Percentiles rank a stretch among this genome's conserved stretches.
Conservation (phyloP, 2,329 filamentous ascomycete genomes). For the Aspergillus sojae region DNA sequence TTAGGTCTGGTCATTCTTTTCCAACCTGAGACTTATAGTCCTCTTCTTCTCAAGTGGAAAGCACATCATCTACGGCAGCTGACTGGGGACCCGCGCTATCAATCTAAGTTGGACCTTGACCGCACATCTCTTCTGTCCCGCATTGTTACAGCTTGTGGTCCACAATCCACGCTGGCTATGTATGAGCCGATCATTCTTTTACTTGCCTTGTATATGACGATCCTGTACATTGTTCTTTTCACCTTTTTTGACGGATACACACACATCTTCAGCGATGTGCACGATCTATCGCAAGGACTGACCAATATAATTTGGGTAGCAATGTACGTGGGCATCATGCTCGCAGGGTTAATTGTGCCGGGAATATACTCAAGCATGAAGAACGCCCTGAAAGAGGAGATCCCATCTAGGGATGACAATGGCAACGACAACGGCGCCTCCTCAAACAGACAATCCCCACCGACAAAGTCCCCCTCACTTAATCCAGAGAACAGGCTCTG, state of each 20-base stretch:
- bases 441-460: no score
- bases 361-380: constrained; percentile 44
- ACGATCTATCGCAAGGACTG: constrained; percentile 49
- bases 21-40: constrained; percentile 55
- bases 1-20: constrained; percentile 44
- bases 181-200: constrained; percentile 42
- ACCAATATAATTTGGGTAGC: constrained; percentile 52
- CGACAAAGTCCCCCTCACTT: no score
- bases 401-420: background rate
- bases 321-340: constrained; percentile 47
- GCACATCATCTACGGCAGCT: constrained; percentile 40
- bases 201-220: constrained; percentile 29
- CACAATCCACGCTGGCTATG: constrained; percentile 51
- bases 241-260: constrained; percentile 49
- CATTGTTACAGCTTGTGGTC: constrained; percentile 34
- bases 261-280: constrained; percentile 54
- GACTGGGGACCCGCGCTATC: constrained; percentile 50
- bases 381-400: constrained; percentile 21
- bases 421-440: no score
- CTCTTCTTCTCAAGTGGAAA: constrained; percentile 49
- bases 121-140: constrained; percentile 42
- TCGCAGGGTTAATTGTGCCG: constrained; percentile 45
- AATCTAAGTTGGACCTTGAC: constrained; percentile 45
- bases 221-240: constrained; percentile 37
- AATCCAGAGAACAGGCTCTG: constrained; percentile 57